A percentile compares a stretch with the other conserved stretches of the same genome.
Conservation (phyloP, 2,329 filamentous ascomycete species). For the Pestalotiopsis sp. region DNA sequence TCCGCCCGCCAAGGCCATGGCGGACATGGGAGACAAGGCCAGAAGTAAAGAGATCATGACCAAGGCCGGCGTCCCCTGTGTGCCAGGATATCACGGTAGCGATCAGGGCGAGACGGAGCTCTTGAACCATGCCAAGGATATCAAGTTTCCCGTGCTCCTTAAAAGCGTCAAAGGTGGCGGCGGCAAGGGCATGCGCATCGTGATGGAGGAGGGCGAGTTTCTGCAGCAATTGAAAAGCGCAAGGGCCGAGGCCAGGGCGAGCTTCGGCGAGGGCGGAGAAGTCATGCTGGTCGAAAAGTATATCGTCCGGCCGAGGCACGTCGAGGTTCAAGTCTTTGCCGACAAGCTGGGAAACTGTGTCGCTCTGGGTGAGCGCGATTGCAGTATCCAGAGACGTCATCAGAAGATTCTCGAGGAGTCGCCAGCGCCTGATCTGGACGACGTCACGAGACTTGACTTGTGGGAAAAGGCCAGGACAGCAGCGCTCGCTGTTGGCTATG, state of each 20-base stretch:
- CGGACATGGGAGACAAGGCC: constrained; percentile 70
- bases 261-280: constrained; percentile 79
- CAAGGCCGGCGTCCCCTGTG: constrained; percentile 90
- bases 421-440: constrained; percentile 71
- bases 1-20: constrained; percentile 78
- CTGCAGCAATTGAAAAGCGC: constrained; percentile 71
- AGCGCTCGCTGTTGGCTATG: constrained; percentile 78
- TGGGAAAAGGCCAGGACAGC: constrained; percentile 69
- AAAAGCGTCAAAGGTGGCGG: constrained; percentile 83
- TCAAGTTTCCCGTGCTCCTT: constrained; percentile 71
- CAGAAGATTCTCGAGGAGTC: constrained; percentile 93
- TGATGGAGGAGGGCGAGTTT: constrained; percentile 70
- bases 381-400: constrained; percentile 82
- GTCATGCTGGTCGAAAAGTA: constrained; percentile 86
- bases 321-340: constrained; percentile 90
- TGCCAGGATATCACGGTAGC: constrained; percentile 89
- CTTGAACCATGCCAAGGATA: constrained; percentile 70
- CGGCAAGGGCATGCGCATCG: constrained; percentile 84
- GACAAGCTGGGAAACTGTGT: constrained; percentile 79
- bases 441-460: constrained; percentile 60
- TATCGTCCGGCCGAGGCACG: constrained; percentile 77
- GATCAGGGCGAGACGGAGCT: constrained; percentile 72
- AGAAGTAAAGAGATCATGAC: constrained; percentile 95
- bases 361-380: constrained; percentile 86
- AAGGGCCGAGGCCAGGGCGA: constrained; percentile 72